phyloP scores from a whole-genome alignment of 371 early-diverging fungal species.

The Blastocladiella emersonii region DNA sequence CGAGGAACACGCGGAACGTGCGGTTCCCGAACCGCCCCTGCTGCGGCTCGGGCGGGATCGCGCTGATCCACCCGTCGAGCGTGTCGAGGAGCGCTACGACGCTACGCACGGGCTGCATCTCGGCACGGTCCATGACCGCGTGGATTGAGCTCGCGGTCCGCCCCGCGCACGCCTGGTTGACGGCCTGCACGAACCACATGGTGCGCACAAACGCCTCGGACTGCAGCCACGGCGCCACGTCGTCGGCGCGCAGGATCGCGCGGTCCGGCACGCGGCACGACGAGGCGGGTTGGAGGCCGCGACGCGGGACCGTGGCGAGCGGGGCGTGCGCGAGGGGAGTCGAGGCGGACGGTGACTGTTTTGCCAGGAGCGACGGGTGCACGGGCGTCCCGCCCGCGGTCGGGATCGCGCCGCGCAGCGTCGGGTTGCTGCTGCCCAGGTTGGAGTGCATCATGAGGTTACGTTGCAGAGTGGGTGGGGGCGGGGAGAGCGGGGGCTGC shows the following conservation, averaged over 20 bases:
- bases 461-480: too few species aligned
- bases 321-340: neutral
- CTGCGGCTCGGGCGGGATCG: constrained; percentile 24
- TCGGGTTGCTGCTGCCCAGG: too few species aligned
- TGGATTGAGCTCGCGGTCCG: too few species aligned
- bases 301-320: neutral
- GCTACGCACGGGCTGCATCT: too few species aligned
- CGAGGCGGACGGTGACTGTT: neutral
- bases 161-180: constrained; percentile 11
- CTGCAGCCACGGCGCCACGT: constrained; percentile 14
- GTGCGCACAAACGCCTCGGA: constrained; percentile 20
- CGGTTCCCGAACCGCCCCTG: constrained; percentile 25
- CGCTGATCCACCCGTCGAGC: constrained; percentile 22
- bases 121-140: too few species aligned
- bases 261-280: neutral
- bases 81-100: constrained; percentile 12
- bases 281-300: neutral
- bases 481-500: too few species aligned
- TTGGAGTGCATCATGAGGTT: too few species aligned
- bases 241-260: neutral
- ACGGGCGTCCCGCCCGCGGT: constrained; percentile 3
- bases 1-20: constrained; percentile 20
- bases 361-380: constrained; percentile 4
- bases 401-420: neutral
- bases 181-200: constrained; percentile 18